A percentile compares a stretch with the other conserved stretches of the same genome.
phyloP scores from a whole-genome alignment of 140 eudicot species.

The Senecio squalidus region DNA sequence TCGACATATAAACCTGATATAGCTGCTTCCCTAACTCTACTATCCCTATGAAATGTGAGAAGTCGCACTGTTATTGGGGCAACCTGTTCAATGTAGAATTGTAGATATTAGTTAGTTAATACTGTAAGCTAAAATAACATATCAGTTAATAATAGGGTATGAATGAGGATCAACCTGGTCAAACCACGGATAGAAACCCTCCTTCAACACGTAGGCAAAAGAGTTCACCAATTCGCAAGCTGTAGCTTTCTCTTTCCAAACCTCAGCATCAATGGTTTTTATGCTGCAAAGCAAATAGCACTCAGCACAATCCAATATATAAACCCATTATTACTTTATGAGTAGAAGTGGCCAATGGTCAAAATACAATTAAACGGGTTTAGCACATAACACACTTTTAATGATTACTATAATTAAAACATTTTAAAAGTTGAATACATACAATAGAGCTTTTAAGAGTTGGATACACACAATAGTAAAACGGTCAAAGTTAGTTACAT shows the following conservation, averaged over 20 bases:
- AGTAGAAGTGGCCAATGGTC: no score
- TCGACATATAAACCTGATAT: slow-evolving; percentile 61
- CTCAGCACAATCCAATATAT: slow-evolving; percentile 5
- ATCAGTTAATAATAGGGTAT: neutral
- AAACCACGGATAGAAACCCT: slow-evolving; percentile 96
- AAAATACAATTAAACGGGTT: no score
- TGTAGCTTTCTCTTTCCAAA: slow-evolving; percentile 91
- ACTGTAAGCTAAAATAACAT: neutral
- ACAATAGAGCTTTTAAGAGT: no score
- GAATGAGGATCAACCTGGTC: slow-evolving; percentile 63
- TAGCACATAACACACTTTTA: no score
- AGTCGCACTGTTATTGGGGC: slow-evolving; percentile 95
- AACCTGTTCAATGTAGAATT: slow-evolving; percentile 55
- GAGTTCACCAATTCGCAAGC: slow-evolving; percentile 97
- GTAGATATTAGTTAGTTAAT: slow-evolving; percentile 6
- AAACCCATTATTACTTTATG: no score
- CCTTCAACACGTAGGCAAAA: slow-evolving; percentile 91
- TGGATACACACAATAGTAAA: no score
- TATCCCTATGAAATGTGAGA: slow-evolving; percentile 53
- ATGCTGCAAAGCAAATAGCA: slow-evolving; percentile 63
- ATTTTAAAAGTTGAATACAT: no score
- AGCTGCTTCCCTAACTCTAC: slow-evolving; percentile 65
- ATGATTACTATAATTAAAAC: no score
- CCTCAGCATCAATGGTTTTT: slow-evolving; percentile 97
- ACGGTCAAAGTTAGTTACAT: no score